Base-by-base conservation (phyloP, 495 filamentous ascomycete genomes). In the Trichoderma orchidacearum region DNA sequence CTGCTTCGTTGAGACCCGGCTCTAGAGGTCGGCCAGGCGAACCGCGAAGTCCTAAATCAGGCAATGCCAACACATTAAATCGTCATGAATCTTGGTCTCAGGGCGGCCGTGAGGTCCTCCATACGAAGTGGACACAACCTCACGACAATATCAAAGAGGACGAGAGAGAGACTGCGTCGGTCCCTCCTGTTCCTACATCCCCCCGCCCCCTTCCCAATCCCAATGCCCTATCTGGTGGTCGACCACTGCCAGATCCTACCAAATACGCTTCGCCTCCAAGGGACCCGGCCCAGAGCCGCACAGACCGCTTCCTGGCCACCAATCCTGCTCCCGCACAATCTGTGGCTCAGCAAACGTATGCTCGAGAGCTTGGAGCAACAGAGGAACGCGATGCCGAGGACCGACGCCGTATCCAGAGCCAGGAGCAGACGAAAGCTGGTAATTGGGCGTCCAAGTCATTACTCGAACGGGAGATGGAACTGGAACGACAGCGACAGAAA, bases 401-500 rank as follows among this genome's bases (percentile, higher is more conserved):
- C 67, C 77, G 77, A 31, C 80, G 85, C 48, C 81, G 86, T 21
- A 60, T 72, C 1, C 76, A 78, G 5, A 75, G 83, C 0, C 85
- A 88, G 61, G 66, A 75, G 52, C 83, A 86, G 69, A 89, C 85
- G 48, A 83, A 83, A 59, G 83, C 86, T 3, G 84, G 80, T 51
- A 85, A 85, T 0, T 88, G 85, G 84, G 85, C 86, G 1, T 78
- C 78, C 55, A 91, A 89, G 69, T 88, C 86, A 3, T 77, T 98
- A 5, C 77, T 97, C 1, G 90, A 96, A 70, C 83, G 90, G 21
- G 93, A 98, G 67, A 96, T 96, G 88, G 93, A 98, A 68, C 80
- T 87, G 60, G 93, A 98, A 70, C 80, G 94, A 11, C 87, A 95
- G 67, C 79, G 92, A 35, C 93, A 98, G 71, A 77, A 80, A 53